Base-by-base conservation (phyloP, 768 basidiomycete species). In the Pleurotus salmoneostramineus region DNA sequence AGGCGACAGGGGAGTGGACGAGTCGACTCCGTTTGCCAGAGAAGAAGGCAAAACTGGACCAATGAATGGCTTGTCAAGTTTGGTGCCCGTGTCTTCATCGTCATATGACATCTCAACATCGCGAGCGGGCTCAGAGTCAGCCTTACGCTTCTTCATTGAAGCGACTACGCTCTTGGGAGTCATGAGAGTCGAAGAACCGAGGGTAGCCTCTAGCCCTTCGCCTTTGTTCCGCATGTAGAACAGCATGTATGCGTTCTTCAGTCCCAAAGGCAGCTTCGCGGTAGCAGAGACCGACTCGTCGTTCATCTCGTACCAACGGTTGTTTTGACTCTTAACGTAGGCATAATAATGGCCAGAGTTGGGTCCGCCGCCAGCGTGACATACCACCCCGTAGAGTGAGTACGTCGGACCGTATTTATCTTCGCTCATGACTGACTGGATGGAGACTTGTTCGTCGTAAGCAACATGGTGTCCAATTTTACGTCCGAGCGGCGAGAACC, bases 271-370 rank as follows among this genome's bases (percentile, higher is more conserved):
- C 4, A 80, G 63, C 12, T 69, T 61, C 14, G 62, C 67, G 11
- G 71, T 66, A 3, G 72, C 65, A 7, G 79, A 72, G 21, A 95
- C 89, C 47, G 75, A 75, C 32, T 95, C 93, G 68, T 99, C 97
- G 73, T 99, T 96, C 87, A 95, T 95, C 74, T 93, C 87, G 73
- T 82, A 86, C 95, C 95, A 99, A 36, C 74, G 74, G 8, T 85
- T 87, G 35, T 82, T 74, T 36, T 77, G 79, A 42, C 83, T 79
- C 68, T 87, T 91, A 65, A 97, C 85, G 64, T 84, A 87, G 14
- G 95, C 88, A 62, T 85, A 93, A 72, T 99, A 99, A 71, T 99
- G 97, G 3, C 97, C 97, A 1, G 91, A 95, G 66, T 97, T 92
- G 11, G 95, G 93, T 4, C 95, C 94, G 43, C 84, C 80, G 54